Evolutionary conservation across 2,329 filamentous ascomycete genomes (phyloP), one percentile per base, ranked within the genome.

Genomic region (Calonectria montana): DNA sequence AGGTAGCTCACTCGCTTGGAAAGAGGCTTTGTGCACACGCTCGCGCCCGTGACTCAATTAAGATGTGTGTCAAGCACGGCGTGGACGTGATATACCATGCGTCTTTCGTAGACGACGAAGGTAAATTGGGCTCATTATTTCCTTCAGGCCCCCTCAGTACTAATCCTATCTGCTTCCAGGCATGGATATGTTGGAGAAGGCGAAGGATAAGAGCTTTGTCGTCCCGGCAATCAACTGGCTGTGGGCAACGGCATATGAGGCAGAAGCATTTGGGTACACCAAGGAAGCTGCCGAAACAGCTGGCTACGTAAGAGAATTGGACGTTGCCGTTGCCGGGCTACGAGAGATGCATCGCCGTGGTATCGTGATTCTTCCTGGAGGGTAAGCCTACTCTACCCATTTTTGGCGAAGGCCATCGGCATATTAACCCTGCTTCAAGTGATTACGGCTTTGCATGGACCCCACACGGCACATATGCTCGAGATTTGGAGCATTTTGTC

Each of bases 401-500:
- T 37, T 37, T 23, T 35, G 8, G 3, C 5, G 15, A 29, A 31
- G 12, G 10, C 47, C 47, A 16, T 43, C 53, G 23, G 12, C 4
- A 8, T 55, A 8, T 23, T 57, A n/a, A 53, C n/a, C 8, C 12
- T 16, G 3, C 47, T 35, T 21, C 7, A n/a, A 74, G 74, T 29
- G 73, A 69, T 15, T 69, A 55, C 41, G 66, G 67, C 0, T 71
- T 72, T 50, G 65, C 71, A 1, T 73, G 71, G 67, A 68, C 72
- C 4, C 68, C 71, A 25, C 68, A 75, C 21, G 71, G 71, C 4
- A 70, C 65, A 6, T 70, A 73, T 53, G 68, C 69, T 10, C 21
- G 71, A 6, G 69, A 75, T 43, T 68, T 75, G n/a, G 73, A 75
- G 45, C 71, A 75, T 25, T 75, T 75, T 29, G 63, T 74, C 57